Base-by-base conservation (phyloP, 176 grass and related monocot species). In the Ensete ventricosum region DNA sequence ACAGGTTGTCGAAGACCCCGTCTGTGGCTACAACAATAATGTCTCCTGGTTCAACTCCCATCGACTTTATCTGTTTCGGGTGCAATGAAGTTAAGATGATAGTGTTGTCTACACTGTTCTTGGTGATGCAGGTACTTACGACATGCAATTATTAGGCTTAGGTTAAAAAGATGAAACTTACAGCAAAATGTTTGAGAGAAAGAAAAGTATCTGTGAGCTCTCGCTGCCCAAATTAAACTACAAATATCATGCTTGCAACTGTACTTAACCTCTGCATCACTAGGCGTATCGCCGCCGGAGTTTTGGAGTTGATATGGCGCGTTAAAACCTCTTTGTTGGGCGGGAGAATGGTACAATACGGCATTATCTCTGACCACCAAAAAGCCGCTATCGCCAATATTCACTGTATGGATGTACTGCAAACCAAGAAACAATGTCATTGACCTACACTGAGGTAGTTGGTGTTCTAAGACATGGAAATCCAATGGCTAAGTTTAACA, bases 1-100 rank as follows among this genome's bases (percentile, higher is more conserved):
- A 62, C 73, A 87, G 52, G 25, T 87, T 87, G 74, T 87, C 85
- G 11, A 87, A 83, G 1, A 83, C 26, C 8, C 85, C 85, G 49
- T 87, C 85, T 0, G 85, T 83, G 9, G 73, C 85, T 4, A 54
- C 73, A 26, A 87, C 63, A 52, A 87, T 54, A 0, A 83, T 23
- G 69, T 87, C 78, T 11, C 85, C 85, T 22, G 76, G 60, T 62
- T 55, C 51, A 3, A 73, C 73, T 1, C 11, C 29, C 0, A 34
- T 34, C 29, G 29, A 34, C 29, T 34, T 34, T 34, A 34, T 3
- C 29, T 34, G 29, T 34, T 34, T 34, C 29, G 4, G 29, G 29
- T 0, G 29, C 29, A 34, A 34, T 34, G 29, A 34, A 34, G 29
- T 34, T 34, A 34, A 34, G 34, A 43, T 43, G 34, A 43, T 43